phyloP scores from a whole-genome alignment of 2,329 filamentous ascomycete species.

The Microcyclospora tardicrescens region DNA sequence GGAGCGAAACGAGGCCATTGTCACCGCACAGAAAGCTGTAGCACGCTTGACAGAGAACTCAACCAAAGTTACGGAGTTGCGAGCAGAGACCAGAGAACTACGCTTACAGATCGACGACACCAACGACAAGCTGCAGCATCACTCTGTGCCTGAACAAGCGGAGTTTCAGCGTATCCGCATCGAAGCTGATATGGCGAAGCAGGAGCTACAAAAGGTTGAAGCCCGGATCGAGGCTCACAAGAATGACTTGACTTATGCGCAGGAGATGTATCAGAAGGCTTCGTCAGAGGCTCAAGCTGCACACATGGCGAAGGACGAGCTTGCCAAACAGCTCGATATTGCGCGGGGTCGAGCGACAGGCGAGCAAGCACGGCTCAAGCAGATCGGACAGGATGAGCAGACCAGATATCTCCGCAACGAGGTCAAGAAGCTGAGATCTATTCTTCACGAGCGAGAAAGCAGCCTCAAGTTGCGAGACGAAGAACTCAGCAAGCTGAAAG shows the following conservation, averaged over 20 bases:
- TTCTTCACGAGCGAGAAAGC: constrained; percentile 16
- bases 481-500: constrained; percentile 22
- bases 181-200: constrained; percentile 9
- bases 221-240: constrained; percentile 24
- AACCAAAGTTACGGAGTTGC: constrained; percentile 11
- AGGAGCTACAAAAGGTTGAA: constrained; percentile 17
- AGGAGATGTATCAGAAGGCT: constrained; percentile 46
- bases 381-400: constrained; percentile 13
- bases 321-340: constrained; percentile 26
- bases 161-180: constrained; percentile 18
- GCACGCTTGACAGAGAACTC: constrained; percentile 10
- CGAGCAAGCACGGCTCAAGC: constrained; percentile 14
- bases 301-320: constrained; percentile 33
- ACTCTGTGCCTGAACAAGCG: constrained; percentile 20
- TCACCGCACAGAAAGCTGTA: constrained; percentile 11
- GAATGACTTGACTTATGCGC: constrained; percentile 44
- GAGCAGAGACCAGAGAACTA: constrained; percentile 15
- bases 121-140: constrained; percentile 14
- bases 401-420: constrained; percentile 13
- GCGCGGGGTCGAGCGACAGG: constrained; percentile 17
- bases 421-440: constrained; percentile 15
- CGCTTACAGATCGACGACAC: constrained; percentile 19
- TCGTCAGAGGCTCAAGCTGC: constrained; percentile 37
- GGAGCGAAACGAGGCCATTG: constrained; percentile 16
- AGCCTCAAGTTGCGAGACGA: constrained; percentile 21